Base-by-base conservation (phyloP, 495 filamentous ascomycete genomes). In the Penicillium goetzii region DNA sequence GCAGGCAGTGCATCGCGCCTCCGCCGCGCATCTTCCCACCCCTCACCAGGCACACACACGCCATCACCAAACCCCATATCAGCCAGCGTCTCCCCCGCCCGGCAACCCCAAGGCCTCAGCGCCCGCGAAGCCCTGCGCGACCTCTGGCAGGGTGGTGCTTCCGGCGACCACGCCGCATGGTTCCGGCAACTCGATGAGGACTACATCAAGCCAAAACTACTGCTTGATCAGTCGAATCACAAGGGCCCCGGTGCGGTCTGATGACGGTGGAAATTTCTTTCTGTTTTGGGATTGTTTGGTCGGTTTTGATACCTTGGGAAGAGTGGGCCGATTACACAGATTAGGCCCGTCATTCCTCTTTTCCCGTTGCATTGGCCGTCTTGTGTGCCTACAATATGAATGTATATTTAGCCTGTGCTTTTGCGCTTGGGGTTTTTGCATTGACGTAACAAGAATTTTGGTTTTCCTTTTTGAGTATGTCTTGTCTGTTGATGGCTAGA, bases 171-270 rank as follows among this genome's bases (percentile, higher is more conserved):
- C 54, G 90, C 90, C 21, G 91, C 89, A 15, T 88, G 95, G 85
- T 97, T 99, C 75, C 88, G 88, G 60, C 94, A 97, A 75, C 77
- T 99, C 57, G 95, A 99, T 74, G 95, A 99, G 74, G 92, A 91
- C 32, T 98, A 91, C 75, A 96, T 99, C 74, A 99, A 99, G 81
- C 95, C 95, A 11, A 92, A 86, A 67, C 80, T 99, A 58, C 75
- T 99, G 60, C 83, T 99, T 40, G 94, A 98, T 80, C 88, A 88
- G 66, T 82, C 80, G 54, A 80, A 81, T 57, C 76, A 82, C 57
- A 81, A 80, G 62, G 79, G 78, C 0, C 76, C 78, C 6, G 80
- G 78, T 11, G 77, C 77, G 25, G 80, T 82, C 62, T 82, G 69
- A 73, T 61, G 62, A 71, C 60, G 43, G 64, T 58, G 63, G 15